Conservation (phyloP, 176 grass and related monocot genomes). For the Carex scoparia region DNA sequence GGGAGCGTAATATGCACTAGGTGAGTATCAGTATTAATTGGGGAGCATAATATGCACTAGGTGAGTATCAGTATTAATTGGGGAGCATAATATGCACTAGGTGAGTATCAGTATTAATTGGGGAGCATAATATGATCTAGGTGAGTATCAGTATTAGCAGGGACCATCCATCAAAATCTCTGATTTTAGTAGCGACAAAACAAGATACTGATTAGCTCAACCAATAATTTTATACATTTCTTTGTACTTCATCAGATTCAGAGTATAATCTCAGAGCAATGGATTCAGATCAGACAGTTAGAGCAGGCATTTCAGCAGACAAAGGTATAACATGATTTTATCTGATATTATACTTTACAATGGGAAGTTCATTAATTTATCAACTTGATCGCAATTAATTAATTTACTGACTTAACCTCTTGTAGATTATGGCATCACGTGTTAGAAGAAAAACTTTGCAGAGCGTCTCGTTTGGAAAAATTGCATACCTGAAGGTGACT, state of each 20-base stretch:
- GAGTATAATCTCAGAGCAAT: slow-evolving; percentile 81
- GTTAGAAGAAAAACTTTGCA: slow-evolving; percentile 42
- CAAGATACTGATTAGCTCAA: not conserved
- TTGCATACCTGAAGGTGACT: slow-evolving; percentile 26
- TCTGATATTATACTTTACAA: slow-evolving; percentile 11
- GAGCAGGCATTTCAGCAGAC: slow-evolving; percentile 92
- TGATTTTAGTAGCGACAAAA: no score
- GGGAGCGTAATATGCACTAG: not conserved
- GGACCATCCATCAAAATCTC: not conserved
- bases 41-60: no score
- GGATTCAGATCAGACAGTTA: slow-evolving; percentile 82
- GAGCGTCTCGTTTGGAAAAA: slow-evolving; percentile 2
- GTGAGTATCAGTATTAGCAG: not conserved
- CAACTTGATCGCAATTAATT: slow-evolving; percentile 13
- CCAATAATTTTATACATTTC: not conserved
- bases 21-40: not conserved
- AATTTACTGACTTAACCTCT: slow-evolving; percentile 23
- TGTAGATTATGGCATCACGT: slow-evolving; percentile 68
- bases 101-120: not conserved
- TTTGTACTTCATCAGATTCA: slow-evolving; percentile 50
- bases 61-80: not conserved
- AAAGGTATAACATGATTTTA: slow-evolving; percentile 52
- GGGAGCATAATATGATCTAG: not conserved
- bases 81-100: not conserved
- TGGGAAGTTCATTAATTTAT: not conserved